phyloP scores from a whole-genome alignment of 331 rosid genomes.

The Quercus phellos region DNA sequence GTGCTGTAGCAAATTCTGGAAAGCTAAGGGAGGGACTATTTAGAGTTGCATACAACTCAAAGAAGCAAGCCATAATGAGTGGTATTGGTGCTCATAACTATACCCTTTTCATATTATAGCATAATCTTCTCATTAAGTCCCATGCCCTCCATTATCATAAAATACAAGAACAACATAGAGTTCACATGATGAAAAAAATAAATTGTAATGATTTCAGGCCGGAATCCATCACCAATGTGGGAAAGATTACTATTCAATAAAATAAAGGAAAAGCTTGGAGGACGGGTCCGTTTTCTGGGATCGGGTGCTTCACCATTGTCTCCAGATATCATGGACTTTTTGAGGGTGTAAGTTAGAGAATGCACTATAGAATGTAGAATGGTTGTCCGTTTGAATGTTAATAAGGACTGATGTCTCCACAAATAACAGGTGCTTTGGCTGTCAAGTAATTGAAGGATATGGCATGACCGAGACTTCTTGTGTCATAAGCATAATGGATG shows the following conservation, averaged over 20 bases:
- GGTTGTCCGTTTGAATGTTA: not conserved
- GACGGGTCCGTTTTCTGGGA: constrained; percentile 76
- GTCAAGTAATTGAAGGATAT: constrained; percentile 82
- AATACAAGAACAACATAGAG: not conserved
- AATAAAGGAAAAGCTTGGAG: constrained; percentile 94
- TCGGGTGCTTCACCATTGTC: constrained; percentile 99
- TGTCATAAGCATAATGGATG: constrained; percentile 68
- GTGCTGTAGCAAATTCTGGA: constrained; percentile 90
- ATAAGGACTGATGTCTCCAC: not conserved
- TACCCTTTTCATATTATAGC: not conserved
- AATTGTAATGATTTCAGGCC: constrained; percentile 43
- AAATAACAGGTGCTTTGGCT: constrained; percentile 73
- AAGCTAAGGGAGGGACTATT: constrained; percentile 77
- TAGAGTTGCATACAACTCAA: constrained; percentile 88
- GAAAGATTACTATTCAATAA: constrained; percentile 91
- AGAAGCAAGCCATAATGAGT: constrained; percentile 74
- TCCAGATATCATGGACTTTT: constrained; percentile 87
- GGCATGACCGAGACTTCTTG: constrained; percentile 98
- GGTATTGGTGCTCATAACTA: constrained; percentile 39
- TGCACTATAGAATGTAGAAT: not conserved
- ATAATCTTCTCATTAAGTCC: not conserved
- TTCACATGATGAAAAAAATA: not conserved
- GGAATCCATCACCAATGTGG: constrained; percentile 90
- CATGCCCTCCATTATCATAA: not conserved
- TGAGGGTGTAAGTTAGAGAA: constrained; percentile 67